Base-by-base conservation (phyloP, 345 rosid genomes). In the Pugionium dolabratum region DNA sequence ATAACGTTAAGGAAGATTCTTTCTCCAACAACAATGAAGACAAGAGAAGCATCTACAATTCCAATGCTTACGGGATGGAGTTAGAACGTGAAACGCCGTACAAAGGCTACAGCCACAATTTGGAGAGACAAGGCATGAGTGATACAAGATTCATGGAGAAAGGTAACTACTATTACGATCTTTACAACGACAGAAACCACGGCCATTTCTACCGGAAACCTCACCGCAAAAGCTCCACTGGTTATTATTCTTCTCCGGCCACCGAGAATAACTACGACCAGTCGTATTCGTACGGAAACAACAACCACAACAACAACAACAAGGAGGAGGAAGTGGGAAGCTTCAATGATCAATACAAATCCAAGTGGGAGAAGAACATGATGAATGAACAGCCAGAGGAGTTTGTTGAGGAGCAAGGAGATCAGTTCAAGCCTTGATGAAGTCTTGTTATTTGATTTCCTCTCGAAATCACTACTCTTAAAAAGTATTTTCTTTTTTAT, bases 91-190 rank as follows among this genome's bases (percentile, higher is more conserved):
- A 73, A 40, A 73, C 67, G 1, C 67, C 73, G 6, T 73, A 67
- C 71, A 70, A 63, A 56, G 73, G 73, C 28, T 66, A 76, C 53
- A 62, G 68, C 59, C 71, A 71, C 57, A 61, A 71, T 2, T 31
- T 59, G 32, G 76, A 76, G 74, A 77, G 72, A 64, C 75, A 72
- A 71, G 81, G 81, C 18, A 71, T 77, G 81, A 80, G 84, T 30
- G 81, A 80, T 50, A 80, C 84, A 8, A 71, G 84, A 31, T 80
- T 56, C 72, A 42, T 80, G 79, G 81, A 60, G 59, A 77, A 80
- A 43, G 84, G 81, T 40, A 77, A 57, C 58, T 74, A 80, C 49
- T 75, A 36, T 7, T 46, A 71, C 59, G 79, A 77, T 30, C 66
- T 60, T 62, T 64, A 72, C 59, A 71, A 77, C 55, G 75, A 45